Evolutionary conservation across 129 eudicot species (phyloP), one percentile per base, ranked within the genome.

Genomic region (Chrysanthemum makinoi): DNA sequence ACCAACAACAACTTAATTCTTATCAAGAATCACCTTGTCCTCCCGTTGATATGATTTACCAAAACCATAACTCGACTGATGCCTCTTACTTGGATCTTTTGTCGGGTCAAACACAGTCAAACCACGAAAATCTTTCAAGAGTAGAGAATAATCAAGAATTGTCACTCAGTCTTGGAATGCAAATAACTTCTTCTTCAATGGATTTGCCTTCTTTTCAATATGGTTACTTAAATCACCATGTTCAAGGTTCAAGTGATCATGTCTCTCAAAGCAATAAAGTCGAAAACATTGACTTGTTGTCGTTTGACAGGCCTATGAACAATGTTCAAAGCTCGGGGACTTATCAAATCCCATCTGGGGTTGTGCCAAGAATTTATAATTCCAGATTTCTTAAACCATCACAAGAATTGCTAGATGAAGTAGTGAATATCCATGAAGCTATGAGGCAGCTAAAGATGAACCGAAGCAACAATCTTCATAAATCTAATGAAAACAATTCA

Each of bases 101-200:
- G 55, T 65, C 89, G 12, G 64, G 74, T 67, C 72, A 68, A 47
- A 19, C 68, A 0, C 74, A 60, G 53, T 75, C 81, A 64, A 78
- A 78, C 63, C 62, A 73, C 8, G 77, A 71, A 71, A 77, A 70
- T 68, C 71, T 82, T 72, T 68, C 87, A 16, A 71, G 76, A 44
- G 18, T 55, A 20, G 75, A 71, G 62, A 75, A 70, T 28, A 49
- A 66, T 48, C 89, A 87, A 73, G 96, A 86, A 33, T 75, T 93
- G 66, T 89, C 95, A 16, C 88, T 93, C 0, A 89, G 90, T 78
- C 88, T 93, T 62, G 94, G 98, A 22, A 85, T 80, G 69, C 91
- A 86, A 72, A 76, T 86, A 73, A 83, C 85, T 1, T 79, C 81
- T 64, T 72, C 81, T 64, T 72, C 80, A 6, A 54, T 83, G 67